Conservation (phyloP, 2,329 filamentous ascomycete species). For the Alternaria longipes region DNA sequence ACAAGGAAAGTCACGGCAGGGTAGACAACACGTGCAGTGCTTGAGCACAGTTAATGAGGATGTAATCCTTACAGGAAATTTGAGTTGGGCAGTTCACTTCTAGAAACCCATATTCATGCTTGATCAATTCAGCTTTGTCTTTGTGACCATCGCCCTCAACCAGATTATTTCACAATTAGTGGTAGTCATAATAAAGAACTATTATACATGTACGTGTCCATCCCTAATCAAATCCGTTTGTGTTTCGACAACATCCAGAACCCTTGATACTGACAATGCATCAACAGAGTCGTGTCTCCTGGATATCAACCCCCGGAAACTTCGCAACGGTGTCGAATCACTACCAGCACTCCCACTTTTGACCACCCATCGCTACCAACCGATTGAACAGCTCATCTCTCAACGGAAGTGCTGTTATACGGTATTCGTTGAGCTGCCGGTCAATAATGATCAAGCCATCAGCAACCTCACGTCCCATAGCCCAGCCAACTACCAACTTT, state of each 20-base stretch:
- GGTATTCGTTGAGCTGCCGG: constrained; percentile 64
- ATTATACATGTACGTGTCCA: constrained; percentile 7
- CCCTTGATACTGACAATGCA: constrained; percentile 3
- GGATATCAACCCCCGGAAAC: neutral
- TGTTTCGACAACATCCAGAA: neutral
- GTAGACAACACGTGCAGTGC: neutral
- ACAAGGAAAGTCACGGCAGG: neutral
- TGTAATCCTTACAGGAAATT: neutral
- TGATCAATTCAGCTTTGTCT: neutral
- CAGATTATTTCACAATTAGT: neutral
- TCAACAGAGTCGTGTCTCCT: neutral
- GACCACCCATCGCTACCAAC: constrained; percentile 75
- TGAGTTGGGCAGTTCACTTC: neutral
- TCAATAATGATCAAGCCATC: constrained; percentile 76
- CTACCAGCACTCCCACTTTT: constrained; percentile 85
- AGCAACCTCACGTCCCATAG: constrained; percentile 74
- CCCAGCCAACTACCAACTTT: constrained; percentile 83
- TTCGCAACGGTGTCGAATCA: neutral
- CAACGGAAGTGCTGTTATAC: constrained; percentile 75
- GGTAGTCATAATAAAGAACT: neutral
- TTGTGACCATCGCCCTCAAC: neutral
- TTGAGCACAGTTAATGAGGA: neutral
- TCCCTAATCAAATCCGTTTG: neutral
- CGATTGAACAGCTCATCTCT: constrained; percentile 85
- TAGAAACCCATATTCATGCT: neutral